phyloP scores from a whole-genome alignment of 2,329 filamentous ascomycete species.

The Colletotrichum musicola region DNA sequence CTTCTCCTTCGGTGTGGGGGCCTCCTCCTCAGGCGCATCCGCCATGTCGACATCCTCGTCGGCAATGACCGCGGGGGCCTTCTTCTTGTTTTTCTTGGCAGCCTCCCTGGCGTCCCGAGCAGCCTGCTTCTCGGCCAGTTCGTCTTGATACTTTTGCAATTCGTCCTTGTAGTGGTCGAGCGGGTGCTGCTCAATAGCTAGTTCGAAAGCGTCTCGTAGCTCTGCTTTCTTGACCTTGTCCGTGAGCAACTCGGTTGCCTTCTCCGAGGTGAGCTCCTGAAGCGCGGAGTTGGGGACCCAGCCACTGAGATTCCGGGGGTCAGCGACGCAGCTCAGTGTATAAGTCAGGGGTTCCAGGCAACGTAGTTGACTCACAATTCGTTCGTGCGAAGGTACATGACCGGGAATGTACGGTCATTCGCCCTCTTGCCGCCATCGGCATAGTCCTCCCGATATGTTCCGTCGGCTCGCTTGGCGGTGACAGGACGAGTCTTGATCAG shows the following conservation, averaged over 20 bases:
- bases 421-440: constrained; percentile 88
- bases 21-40: constrained; percentile 69
- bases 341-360: not conserved
- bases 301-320: constrained; percentile 67
- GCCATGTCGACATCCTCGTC: constrained; percentile 73
- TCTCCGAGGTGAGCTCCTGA: constrained; percentile 79
- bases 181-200: constrained; percentile 83
- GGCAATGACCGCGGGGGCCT: constrained; percentile 62
- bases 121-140: constrained; percentile 71
- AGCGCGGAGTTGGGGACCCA: constrained; percentile 92
- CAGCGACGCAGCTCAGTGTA: constrained; percentile 10
- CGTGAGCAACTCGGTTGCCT: constrained; percentile 75
- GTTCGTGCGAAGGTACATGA: constrained; percentile 96
- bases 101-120: constrained; percentile 58
- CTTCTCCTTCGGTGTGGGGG: constrained; percentile 77
- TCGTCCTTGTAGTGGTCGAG: constrained; percentile 87
- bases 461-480: constrained; percentile 84
- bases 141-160: constrained; percentile 77
- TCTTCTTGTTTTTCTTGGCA: constrained; percentile 63
- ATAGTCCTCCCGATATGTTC: constrained; percentile 88
- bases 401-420: constrained; percentile 87
- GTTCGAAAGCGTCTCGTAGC: constrained; percentile 81
- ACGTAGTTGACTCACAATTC: constrained; percentile 83
- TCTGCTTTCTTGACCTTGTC: constrained; percentile 82
- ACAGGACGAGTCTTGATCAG: constrained; percentile 85